Conservation (phyloP, 169 alveolate genomes). For the Plasmodium vinckei region DNA sequence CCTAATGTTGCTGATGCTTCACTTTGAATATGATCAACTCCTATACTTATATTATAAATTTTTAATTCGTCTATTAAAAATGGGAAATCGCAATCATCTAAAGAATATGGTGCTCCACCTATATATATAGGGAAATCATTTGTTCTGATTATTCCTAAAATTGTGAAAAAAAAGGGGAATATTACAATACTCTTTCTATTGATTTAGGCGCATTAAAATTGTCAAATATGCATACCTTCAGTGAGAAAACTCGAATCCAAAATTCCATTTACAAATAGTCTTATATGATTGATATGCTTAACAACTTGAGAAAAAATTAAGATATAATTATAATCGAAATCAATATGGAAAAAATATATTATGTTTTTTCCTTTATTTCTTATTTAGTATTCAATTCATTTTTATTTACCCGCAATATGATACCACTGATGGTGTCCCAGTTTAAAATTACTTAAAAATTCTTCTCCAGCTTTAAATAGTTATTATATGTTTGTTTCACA, state of each 20-base stretch:
- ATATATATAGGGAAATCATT: conserved; percentile 89
- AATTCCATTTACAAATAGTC: conserved; percentile 71
- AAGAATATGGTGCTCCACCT: conserved; percentile 89
- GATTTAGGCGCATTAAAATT: background rate
- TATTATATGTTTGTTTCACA: conserved; percentile 12
- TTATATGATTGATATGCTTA: conserved; percentile 56
- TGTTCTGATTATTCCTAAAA: conserved; percentile 79
- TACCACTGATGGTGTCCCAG: conserved; percentile 89
- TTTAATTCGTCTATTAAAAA: conserved; percentile 88
- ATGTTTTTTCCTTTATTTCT: too few species aligned
- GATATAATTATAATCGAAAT: background rate
- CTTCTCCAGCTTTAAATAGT: conserved; percentile 77
- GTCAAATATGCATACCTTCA: conserved; percentile 36
- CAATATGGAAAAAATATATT: too few species aligned
- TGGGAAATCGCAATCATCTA: conserved; percentile 88
- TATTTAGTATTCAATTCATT: too few species aligned
- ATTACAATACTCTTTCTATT: background rate
- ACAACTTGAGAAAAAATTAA: conserved; percentile 45
- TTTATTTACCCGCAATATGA: conserved; percentile 84
- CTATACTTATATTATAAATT: conserved; percentile 83
- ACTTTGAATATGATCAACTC: conserved; percentile 84
- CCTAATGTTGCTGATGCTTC: conserved; percentile 85
- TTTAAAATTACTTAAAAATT: conserved; percentile 85
- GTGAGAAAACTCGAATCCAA: conserved; percentile 68
- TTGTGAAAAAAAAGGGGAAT: background rate